Conservation (phyloP, 257 asterid species). For the Lantana camara region DNA sequence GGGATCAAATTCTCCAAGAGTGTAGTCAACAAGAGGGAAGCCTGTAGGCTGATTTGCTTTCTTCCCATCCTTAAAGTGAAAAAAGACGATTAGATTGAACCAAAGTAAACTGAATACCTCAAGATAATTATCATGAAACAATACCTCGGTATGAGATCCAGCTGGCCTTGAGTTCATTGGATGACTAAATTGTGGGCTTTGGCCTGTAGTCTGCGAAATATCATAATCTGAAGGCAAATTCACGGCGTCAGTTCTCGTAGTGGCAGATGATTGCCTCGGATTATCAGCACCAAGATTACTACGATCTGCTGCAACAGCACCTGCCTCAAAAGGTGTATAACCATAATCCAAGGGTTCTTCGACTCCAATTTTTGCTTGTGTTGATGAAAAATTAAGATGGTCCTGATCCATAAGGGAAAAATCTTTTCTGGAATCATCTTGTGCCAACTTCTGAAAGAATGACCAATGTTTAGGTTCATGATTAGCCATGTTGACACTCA, state of each 20-base stretch:
- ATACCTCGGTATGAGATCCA: constrained; percentile 67
- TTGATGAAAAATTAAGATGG: constrained; percentile 58
- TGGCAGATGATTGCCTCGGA: constrained; percentile 46
- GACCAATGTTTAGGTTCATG: constrained; percentile 89
- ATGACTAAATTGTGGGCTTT: constrained; percentile 45
- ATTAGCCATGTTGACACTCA: constrained; percentile 70
- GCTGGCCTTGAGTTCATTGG: constrained; percentile 42
- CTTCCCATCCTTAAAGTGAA: constrained; percentile 53
- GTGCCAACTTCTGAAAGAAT: constrained; percentile 73
- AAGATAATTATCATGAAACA: constrained; percentile 13
- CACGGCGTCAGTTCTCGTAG: constrained; percentile 45
- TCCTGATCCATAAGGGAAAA: constrained; percentile 95
- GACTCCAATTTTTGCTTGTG: constrained; percentile 52
- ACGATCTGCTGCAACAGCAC: constrained; percentile 39
- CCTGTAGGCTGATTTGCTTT: constrained; percentile 54
- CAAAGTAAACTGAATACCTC: constrained; percentile 2
- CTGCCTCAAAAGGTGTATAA: constrained; percentile 44
- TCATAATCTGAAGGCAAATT: constrained; percentile 57
- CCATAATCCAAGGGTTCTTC: constrained; percentile 48
- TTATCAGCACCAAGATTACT: constrained; percentile 38
- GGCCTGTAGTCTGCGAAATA: constrained; percentile 52
- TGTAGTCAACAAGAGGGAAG: constrained; percentile 55
- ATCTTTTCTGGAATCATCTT: constrained; percentile 64
- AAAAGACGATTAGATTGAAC: constrained; percentile 17
- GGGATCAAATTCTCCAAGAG: constrained; percentile 65